Base-by-base conservation (phyloP, 2,329 filamentous ascomycete genomes). In the Aspergillus sp. region DNA sequence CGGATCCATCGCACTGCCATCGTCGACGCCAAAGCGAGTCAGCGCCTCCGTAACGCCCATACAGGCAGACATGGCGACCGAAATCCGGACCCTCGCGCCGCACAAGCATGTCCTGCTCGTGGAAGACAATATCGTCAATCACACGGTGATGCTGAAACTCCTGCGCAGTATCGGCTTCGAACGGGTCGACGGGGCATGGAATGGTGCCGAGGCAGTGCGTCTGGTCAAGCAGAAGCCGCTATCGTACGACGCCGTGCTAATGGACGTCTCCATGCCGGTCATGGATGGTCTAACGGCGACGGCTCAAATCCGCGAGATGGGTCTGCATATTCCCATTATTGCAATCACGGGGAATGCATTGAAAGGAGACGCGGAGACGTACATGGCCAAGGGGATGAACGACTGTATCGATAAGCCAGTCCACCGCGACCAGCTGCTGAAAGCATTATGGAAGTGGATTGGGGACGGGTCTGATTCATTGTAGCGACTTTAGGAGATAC, bases 291-390 rank as follows among this genome's bases (percentile, higher is more conserved):
- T 81, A 54, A 68, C 72, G 37, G 78, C 79, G 7, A 81, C 79
- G 1, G 66, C 69, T 14, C 67, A 69, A 8, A 81, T 81, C 50
- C 76, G 79, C 8, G 59, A 66, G 7, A 66, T 74, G 60, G 70
- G 70, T 7, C 46, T 73, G 11, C 67, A 76, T 23, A 64, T 80
- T 2, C 82, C 82, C 0, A 82, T 84, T 40, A 77, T 85, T 19
- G 82, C 82, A 14, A 79, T 84, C 73, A 84, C 82, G 1, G 82
- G 82, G 0, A 82, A 84, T 59, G 83, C 83, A 0, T 71, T 85
- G 17, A 81, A 82, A 50, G 83, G 80, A 0, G 82, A 86, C 58
- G 77, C 75, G 4, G 83, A 85, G 46, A 74, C 72, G 9, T 85
- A 83, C 60, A 71, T 83, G 27, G 77, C 78, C 4, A 79, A 78